A percentile compares a stretch with the other conserved stretches of the same genome.
These are phyloP conservation scores for Talaromyces wortmannii DNA, from an alignment of 495 filamentous ascomycete genomes.

Conservation along the genomic window DNA sequence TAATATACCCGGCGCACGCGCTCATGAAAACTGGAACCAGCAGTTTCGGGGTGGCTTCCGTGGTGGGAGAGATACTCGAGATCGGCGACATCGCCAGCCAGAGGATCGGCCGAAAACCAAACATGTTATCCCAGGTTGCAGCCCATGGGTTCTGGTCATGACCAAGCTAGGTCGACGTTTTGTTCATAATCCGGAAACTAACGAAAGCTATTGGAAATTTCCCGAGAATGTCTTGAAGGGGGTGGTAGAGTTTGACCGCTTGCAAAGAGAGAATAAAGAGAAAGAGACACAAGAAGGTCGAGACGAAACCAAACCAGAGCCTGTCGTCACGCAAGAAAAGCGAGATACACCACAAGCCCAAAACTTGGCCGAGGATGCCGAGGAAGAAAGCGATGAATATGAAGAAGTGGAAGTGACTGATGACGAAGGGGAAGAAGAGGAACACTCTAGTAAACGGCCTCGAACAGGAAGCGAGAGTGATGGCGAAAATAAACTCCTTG, in stretches of 20 bases:
- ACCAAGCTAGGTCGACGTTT: constrained; percentile 86
- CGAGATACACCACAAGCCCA: constrained; percentile 8
- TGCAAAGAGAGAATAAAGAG: constrained; percentile 44
- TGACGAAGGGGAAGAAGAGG: constrained; percentile 47
- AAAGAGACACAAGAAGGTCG: constrained; percentile 26
- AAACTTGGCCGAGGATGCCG: background rate
- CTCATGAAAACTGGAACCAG: constrained; percentile 13
- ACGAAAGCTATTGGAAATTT: constrained; percentile 89
- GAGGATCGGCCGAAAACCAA: constrained; percentile 77
- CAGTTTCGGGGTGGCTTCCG: constrained; percentile 33
- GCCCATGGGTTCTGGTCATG: constrained; percentile 88
- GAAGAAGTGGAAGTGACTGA: constrained; percentile 88
- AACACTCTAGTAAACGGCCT: constrained; percentile 56
- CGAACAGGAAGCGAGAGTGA: constrained; percentile 50
- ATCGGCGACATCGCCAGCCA: constrained; percentile 51
- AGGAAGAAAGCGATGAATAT: constrained; percentile 54
- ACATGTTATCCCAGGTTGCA: constrained; percentile 68
- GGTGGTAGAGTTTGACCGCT: constrained; percentile 63
- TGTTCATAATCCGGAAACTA: constrained; percentile 74
- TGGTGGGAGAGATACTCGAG: constrained; percentile 44
- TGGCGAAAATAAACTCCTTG: constrained; percentile 55
- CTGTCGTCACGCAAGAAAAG: constrained; percentile 22
- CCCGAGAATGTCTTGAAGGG: constrained; percentile 76
- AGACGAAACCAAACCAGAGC: constrained; percentile 9
- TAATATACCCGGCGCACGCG: constrained; percentile 5